Evolutionary conservation across 1,284 basidiomycete species (phyloP).

Genomic region (Heterobasidion irregulare): DNA sequence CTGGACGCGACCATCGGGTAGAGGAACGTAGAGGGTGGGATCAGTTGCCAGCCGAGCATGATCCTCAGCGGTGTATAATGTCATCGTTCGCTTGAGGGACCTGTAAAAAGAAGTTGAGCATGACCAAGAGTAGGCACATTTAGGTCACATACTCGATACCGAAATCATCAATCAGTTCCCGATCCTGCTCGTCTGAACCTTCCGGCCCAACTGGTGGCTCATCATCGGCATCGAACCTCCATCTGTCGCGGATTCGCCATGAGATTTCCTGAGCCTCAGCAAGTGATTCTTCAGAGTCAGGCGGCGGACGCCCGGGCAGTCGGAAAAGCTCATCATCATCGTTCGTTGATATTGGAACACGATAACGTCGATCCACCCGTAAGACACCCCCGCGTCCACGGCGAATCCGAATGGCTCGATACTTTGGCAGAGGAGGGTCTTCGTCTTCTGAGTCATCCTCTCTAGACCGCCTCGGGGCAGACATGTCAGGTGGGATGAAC

Average conservation of each 20-base stretch:
- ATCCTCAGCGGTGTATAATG: conserved; percentile 39
- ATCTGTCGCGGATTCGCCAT: conserved; percentile 46
- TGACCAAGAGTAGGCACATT: neutral
- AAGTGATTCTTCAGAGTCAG: neutral
- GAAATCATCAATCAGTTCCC: conserved; percentile 64
- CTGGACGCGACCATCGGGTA: conserved; percentile 30
- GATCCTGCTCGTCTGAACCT: conserved; percentile 62
- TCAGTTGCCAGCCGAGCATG: conserved; percentile 35
- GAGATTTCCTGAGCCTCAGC: conserved; percentile 26
- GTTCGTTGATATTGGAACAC: neutral
- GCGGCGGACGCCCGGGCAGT: neutral
- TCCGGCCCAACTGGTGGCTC: conserved; percentile 44
- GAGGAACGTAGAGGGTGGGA: conserved; percentile 27
- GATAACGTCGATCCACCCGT: conserved; percentile 64
- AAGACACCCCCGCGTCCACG: conserved; percentile 76
- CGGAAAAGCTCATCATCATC: conserved; percentile 2
- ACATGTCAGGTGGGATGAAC: conserved; percentile 36
- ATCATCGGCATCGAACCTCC: conserved; percentile 67
- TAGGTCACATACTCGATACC: conserved; percentile 40
- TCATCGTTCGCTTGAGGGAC: conserved; percentile 48
- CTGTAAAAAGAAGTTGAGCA: conserved; percentile 25
- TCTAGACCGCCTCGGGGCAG: conserved; percentile 28
- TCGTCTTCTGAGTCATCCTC: conserved; percentile 22
- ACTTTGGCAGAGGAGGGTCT: conserved; percentile 18
- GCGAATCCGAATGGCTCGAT: conserved; percentile 63